These are phyloP conservation scores for Erodium trifolium DNA, from an alignment of 441 rosid genomes.

Conservation along the genomic window DNA sequence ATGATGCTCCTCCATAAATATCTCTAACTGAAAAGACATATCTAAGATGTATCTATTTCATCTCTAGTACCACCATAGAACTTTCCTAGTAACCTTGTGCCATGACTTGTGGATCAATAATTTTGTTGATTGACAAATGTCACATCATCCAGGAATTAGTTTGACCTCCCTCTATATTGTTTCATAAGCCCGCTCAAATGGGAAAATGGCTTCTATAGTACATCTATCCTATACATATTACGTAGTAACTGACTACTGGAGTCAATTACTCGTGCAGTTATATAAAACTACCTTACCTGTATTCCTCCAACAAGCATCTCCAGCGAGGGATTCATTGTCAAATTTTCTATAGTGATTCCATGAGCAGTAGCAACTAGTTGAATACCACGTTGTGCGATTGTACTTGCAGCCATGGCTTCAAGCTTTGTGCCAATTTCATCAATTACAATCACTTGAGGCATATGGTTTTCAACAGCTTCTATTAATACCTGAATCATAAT, in stretches of 20 bases:
- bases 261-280: background rate
- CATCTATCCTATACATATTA: background rate
- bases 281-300: slow-evolving; percentile 39
- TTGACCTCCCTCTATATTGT: background rate
- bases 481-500: slow-evolving; percentile 51
- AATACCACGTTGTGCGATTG: slow-evolving; percentile 93
- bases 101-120: background rate
- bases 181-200: background rate
- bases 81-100: background rate
- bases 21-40: background rate
- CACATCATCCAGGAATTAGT: background rate
- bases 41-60: background rate
- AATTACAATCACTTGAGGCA: slow-evolving; percentile 91
- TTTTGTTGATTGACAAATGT: background rate
- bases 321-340: slow-evolving; percentile 82
- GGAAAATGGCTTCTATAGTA: background rate
- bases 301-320: slow-evolving; percentile 90
- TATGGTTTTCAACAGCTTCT: slow-evolving; percentile 92
- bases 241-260: background rate
- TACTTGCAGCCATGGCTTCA: slow-evolving; percentile 89
- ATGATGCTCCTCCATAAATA: background rate
- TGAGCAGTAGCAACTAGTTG: slow-evolving; percentile 94
- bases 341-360: slow-evolving; percentile 75
- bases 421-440: slow-evolving; percentile 96
- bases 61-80: background rate